phyloP scores from a whole-genome alignment of 176 grass and related monocot genomes.

The Musa troglodytarum region DNA sequence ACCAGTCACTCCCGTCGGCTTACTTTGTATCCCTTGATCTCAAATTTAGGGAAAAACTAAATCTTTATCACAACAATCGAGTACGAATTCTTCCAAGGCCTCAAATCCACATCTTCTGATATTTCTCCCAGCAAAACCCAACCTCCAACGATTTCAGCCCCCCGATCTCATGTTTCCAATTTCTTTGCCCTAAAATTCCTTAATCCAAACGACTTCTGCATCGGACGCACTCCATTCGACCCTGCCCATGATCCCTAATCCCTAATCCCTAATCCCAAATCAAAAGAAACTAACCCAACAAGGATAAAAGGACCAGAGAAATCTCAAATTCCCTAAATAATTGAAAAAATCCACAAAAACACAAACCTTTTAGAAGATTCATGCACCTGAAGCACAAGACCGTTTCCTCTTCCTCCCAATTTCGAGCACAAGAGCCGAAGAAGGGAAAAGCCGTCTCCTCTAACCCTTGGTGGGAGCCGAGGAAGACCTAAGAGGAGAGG shows the following conservation, averaged over 20 bases:
- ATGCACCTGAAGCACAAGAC: neutral
- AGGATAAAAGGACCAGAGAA: neutral
- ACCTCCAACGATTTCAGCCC: neutral
- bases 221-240: neutral
- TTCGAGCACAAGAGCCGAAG: neutral
- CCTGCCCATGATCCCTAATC: neutral
- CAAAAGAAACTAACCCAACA: neutral
- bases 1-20: neutral
- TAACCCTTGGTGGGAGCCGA: neutral
- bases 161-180: neutral
- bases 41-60: neutral
- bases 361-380: neutral
- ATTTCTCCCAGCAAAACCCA: neutral
- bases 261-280: neutral
- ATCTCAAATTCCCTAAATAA: neutral
- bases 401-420: neutral
- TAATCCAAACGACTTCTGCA: neutral
- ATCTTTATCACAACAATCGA: neutral
- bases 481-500: neutral
- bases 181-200: neutral
- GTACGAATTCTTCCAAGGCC: neutral
- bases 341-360: neutral
- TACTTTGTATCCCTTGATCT: neutral
- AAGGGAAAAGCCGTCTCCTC: neutral
- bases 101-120: neutral